A percentile compares a stretch with the other conserved stretches of the same genome.
Evolutionary conservation across 768 basidiomycete species (phyloP).

Genomic region (Peribolospora baueri): DNA sequence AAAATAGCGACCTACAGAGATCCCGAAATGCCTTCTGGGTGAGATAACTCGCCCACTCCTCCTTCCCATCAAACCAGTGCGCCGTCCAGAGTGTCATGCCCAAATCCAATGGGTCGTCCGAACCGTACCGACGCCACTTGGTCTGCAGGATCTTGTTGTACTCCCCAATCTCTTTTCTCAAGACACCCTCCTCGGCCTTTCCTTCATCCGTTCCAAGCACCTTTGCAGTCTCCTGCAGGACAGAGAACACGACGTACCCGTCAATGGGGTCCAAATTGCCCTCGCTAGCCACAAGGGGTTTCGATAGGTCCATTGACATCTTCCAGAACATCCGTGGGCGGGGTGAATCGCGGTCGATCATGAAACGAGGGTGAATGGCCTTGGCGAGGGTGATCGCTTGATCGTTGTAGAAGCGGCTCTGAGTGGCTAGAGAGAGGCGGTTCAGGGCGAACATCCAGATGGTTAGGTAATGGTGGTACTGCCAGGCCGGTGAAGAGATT

Average conservation of each 20-base stretch:
- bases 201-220: not conserved
- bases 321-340: conserved; percentile 18
- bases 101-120: conserved; percentile 17
- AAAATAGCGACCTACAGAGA: conserved; percentile 7
- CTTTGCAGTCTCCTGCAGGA: conserved; percentile 11
- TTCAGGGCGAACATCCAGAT: conserved; percentile 21
- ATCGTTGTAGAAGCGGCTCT: conserved; percentile 15
- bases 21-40: conserved; percentile 8
- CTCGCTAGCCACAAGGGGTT: conserved; percentile 15
- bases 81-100: conserved; percentile 19
- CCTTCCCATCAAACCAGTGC: conserved; percentile 14
- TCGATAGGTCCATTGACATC: conserved; percentile 15
- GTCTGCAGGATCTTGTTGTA: conserved; percentile 15
- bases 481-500: not conserved
- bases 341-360: conserved; percentile 9
- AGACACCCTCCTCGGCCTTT: conserved; percentile 2
- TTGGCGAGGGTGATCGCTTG: conserved; percentile 15
- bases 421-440: conserved; percentile 13
- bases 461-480: conserved; percentile 15
- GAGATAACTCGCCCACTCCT: conserved; percentile 14
- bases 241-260: conserved; percentile 15
- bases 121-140: conserved; percentile 12
- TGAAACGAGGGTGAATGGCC: conserved; percentile 17
- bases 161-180: conserved; percentile 13
- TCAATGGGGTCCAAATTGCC: conserved; percentile 18